Evolutionary conservation across 208 protist species (phyloP).

Genomic region (Wallacemonas sp.): DNA sequence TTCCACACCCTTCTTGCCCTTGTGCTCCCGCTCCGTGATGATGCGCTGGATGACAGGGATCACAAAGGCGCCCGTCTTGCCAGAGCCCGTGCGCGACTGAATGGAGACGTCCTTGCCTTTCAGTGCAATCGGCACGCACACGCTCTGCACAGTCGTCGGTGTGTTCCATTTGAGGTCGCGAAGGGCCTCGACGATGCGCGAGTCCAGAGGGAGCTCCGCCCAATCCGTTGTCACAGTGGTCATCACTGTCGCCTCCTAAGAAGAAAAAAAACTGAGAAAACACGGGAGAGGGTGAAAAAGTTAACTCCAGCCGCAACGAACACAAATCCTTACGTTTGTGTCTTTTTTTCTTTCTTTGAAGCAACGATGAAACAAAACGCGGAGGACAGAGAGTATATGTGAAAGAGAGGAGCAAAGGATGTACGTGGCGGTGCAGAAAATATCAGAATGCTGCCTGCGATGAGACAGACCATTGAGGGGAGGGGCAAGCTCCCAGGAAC

Average conservation of each 20-base stretch:
- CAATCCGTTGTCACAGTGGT: constrained; percentile 45
- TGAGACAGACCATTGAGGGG: too few relatives aligned
- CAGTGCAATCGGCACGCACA: constrained; percentile 93
- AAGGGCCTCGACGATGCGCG: constrained; percentile 81
- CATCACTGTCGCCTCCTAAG: background rate
- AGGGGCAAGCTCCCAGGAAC: too few relatives aligned
- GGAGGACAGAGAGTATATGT: too few relatives aligned
- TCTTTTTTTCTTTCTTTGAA: constrained; percentile 5
- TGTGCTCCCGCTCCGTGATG: constrained; percentile 73
- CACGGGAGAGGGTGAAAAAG: too few relatives aligned
- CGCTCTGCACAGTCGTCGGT: constrained; percentile 94
- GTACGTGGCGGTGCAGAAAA: too few relatives aligned
- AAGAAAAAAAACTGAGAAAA: constrained; percentile 3
- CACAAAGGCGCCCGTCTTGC: constrained; percentile 91
- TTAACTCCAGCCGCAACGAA: too few relatives aligned
- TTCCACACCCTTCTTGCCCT: constrained; percentile 21
- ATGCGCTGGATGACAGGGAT: constrained; percentile 88
- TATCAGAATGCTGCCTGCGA: too few relatives aligned
- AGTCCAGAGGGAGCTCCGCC: constrained; percentile 78
- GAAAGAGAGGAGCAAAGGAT: too few relatives aligned
- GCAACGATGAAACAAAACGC: too few relatives aligned
- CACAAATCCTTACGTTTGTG: too few relatives aligned
- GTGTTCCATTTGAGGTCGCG: constrained; percentile 75
- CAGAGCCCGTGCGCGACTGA: constrained; percentile 85
- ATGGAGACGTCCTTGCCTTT: constrained; percentile 90